These are phyloP conservation scores for Trichaptum fuscoviolaceum DNA, from an alignment of 768 basidiomycete species.

Conservation along the genomic window DNA sequence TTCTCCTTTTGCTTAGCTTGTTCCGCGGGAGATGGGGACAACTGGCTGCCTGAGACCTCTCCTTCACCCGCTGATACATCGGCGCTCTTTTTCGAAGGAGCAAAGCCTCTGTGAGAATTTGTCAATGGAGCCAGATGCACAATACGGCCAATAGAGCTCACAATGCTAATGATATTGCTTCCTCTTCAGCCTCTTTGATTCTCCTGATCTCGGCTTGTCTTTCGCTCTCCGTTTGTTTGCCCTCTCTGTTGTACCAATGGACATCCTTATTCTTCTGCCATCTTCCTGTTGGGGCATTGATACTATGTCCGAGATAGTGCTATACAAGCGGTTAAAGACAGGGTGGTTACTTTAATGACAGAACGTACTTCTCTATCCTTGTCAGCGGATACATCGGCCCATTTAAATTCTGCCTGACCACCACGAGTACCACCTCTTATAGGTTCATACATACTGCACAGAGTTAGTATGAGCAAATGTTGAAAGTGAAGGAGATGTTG, in stretches of 20 bases:
- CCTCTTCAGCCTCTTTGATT: slow-evolving; percentile 85
- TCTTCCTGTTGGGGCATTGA: slow-evolving; percentile 91
- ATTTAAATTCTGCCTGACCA: slow-evolving; percentile 90
- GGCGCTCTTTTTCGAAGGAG: slow-evolving; percentile 43
- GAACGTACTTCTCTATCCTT: slow-evolving; percentile 81
- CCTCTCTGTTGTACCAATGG: slow-evolving; percentile 88
- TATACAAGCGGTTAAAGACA: slow-evolving; percentile 28
- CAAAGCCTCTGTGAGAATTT: slow-evolving; percentile 60
- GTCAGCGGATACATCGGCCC: slow-evolving; percentile 85
- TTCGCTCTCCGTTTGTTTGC: slow-evolving; percentile 35
- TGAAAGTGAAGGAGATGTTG: background rate
- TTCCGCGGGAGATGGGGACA: slow-evolving; percentile 22
- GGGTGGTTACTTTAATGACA: background rate
- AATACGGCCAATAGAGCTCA: slow-evolving; percentile 28
- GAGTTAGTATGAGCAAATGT: background rate
- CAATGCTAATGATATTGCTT: slow-evolving; percentile 80
- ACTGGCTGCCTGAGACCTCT: slow-evolving; percentile 21
- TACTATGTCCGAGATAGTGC: slow-evolving; percentile 93
- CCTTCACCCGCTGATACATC: slow-evolving; percentile 17
- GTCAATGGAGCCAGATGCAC: slow-evolving; percentile 4
- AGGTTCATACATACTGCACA: slow-evolving; percentile 66
- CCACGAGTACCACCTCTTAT: slow-evolving; percentile 86
- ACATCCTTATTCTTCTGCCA: slow-evolving; percentile 99
- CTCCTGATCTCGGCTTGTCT: slow-evolving; percentile 69
- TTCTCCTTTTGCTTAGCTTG: slow-evolving; percentile 34